Conservation (phyloP, 192 early-diverging fungal species). For the Funneliformis mosseae region DNA sequence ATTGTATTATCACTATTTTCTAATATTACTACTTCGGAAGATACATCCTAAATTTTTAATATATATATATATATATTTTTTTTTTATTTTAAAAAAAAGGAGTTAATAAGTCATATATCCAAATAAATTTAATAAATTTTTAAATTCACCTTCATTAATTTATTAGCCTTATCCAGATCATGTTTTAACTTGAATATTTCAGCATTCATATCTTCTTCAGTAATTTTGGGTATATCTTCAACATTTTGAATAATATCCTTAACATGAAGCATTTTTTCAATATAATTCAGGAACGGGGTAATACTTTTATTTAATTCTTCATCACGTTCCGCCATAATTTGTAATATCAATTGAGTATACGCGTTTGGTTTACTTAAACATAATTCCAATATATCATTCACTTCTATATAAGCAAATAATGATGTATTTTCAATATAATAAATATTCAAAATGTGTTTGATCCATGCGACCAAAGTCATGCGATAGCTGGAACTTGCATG, state of each 20-base stretch:
- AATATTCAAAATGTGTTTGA: slow-evolving; percentile 51
- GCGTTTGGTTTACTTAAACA: slow-evolving; percentile 62
- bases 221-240: slow-evolving; percentile 1
- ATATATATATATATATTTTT: too few species aligned
- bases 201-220: not conserved
- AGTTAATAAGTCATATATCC: too few species aligned
- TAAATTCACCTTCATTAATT: not conserved
- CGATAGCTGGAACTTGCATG: slow-evolving; percentile 12
- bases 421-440: slow-evolving; percentile 29
- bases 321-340: slow-evolving; percentile 31
- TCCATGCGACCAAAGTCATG: slow-evolving; percentile 54
- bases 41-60: not conserved
- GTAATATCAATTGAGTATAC: slow-evolving; percentile 46
- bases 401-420: slow-evolving; percentile 32
- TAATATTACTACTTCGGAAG: not conserved
- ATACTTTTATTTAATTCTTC: slow-evolving; percentile 23
- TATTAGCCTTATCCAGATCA: not conserved
- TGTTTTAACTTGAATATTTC: not conserved
- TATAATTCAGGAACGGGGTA: slow-evolving; percentile 42
- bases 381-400: slow-evolving; percentile 60
- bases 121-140: not conserved
- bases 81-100: too few species aligned
- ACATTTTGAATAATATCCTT: not conserved
- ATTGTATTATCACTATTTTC: not conserved
- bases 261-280: slow-evolving; percentile 32